Evolutionary conservation across 495 filamentous ascomycete genomes (phyloP), one percentile per base, ranked within the genome.

Genomic region (Hypoxylon fragiforme): DNA sequence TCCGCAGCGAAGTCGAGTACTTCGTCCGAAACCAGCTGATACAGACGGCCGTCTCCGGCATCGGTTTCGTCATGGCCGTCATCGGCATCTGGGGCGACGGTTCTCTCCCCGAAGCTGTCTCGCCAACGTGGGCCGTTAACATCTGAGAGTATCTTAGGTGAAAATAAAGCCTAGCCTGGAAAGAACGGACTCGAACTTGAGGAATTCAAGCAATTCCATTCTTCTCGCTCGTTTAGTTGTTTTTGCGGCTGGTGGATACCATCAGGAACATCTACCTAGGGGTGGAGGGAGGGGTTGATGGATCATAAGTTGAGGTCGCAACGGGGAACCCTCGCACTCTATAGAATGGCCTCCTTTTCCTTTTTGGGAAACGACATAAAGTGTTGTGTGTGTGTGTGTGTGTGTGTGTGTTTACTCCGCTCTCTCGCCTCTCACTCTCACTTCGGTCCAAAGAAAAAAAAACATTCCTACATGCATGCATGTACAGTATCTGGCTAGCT

Each of bases 21-120:
- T 87, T 88, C 68, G 76, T 81, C 54, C 71, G 75, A 57, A 76
- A 79, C 53, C 83, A 90, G 70, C 61, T 79, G 16, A 70, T 81
- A 12, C 79, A 87, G 66, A 75, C 78, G 18, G 81, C 69, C 8
- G 67, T 92, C 20, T 77, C 81, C 19, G 86, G 85, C 1, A 9
- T 86, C 46, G 90, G 81, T 0, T 86, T 95, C 64, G 64, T 81
- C 26, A 85, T 95, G 75, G 84, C 82, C 3, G 81, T 95, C 32
- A 78, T 96, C 16, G 91, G 91, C 1, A 81, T 95, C 55, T 96
- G 91, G 91, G 91, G 91, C 1, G 91, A 96, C 76, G 86, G 40
- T n/a, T n/a, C n/a, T n/a, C n/a, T n/a, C 20, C 38, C n/a, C n/a
- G n/a, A n/a, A n/a, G n/a, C n/a, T n/a, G n/a, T 45, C 22, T 7